Percentiles rank a stretch among this genome's conserved stretches.
Conservation (phyloP, 306 rosid genomes). For the Malus orientalis region DNA sequence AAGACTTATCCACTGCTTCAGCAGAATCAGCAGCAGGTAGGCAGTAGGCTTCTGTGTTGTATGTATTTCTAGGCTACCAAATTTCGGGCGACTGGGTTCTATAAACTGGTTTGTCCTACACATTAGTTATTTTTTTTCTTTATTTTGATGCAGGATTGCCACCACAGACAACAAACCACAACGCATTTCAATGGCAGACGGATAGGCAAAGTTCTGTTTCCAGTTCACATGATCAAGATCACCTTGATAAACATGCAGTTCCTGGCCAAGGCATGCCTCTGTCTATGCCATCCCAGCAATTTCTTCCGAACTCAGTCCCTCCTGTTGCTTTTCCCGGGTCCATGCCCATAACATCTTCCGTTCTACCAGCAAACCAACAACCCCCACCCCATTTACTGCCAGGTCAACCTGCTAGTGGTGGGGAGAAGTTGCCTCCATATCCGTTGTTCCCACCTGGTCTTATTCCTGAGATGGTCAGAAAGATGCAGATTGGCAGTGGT, state of each 20-base stretch:
- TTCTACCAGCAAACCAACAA: conserved; percentile 54
- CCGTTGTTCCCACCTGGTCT: conserved; percentile 97
- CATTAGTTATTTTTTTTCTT: background rate
- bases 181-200: conserved; percentile 62
- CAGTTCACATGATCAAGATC: conserved; percentile 53
- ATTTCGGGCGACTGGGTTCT: background rate
- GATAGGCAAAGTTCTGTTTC: conserved; percentile 55
- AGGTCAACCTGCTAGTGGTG: conserved; percentile 34
- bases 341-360: conserved; percentile 58
- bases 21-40: conserved; percentile 60
- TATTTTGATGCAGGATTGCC: conserved; percentile 43
- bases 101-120: background rate
- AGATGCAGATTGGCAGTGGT: conserved; percentile 98
- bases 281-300: conserved; percentile 47
- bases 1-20: conserved; percentile 49
- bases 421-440: conserved; percentile 81
- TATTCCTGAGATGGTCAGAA: conserved; percentile 95
- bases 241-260: conserved; percentile 47
- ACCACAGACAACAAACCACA: conserved; percentile 38
- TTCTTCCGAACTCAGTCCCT: conserved; percentile 58
- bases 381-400: conserved; percentile 50
- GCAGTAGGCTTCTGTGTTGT: background rate
- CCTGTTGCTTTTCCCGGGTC: conserved; percentile 53
- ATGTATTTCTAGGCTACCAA: background rate
- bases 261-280: conserved; percentile 52